Evolutionary conservation across 345 rosid species (phyloP).

Genomic region (Viola odorata): DNA sequence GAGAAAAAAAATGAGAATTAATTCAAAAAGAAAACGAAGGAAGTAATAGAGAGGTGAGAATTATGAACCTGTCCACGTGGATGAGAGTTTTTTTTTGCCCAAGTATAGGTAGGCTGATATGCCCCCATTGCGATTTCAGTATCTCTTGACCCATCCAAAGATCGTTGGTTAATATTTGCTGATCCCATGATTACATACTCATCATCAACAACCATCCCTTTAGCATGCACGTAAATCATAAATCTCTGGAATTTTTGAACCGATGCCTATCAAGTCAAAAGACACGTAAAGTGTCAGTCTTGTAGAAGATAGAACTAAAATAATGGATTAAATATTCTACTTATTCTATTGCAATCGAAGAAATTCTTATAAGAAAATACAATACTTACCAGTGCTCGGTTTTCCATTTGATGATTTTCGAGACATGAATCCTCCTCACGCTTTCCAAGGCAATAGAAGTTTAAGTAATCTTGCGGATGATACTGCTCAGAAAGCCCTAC

Average conservation of each 20-base stretch:
- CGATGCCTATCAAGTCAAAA: constrained; percentile 31
- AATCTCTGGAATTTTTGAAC: constrained; percentile 43
- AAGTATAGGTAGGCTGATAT: constrained; percentile 54
- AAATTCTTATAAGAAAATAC: too few species aligned
- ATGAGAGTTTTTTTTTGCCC: constrained; percentile 43
- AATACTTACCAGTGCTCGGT: constrained; percentile 38
- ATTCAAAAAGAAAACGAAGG: background rate
- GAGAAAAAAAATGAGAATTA: background rate
- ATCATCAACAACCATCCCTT: constrained; percentile 73
- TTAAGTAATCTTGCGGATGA: constrained; percentile 56
- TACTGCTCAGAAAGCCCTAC: constrained; percentile 34
- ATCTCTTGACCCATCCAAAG: constrained; percentile 73
- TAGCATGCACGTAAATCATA: constrained; percentile 73
- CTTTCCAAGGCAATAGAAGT: constrained; percentile 71
- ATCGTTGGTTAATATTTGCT: constrained; percentile 74
- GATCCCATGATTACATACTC: constrained; percentile 64
- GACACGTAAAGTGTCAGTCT: too few species aligned
- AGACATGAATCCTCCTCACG: constrained; percentile 31
- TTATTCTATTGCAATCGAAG: too few species aligned
- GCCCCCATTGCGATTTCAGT: constrained; percentile 75
- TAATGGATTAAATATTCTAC: too few species aligned
- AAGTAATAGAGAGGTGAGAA: background rate
- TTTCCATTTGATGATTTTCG: constrained; percentile 29
- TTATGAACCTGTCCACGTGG: constrained; percentile 51
- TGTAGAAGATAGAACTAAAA: too few species aligned